A percentile compares a stretch with the other conserved stretches of the same genome.
Conservation (phyloP, 2,329 filamentous ascomycete genomes). For the Fusarium praegraminearum region DNA sequence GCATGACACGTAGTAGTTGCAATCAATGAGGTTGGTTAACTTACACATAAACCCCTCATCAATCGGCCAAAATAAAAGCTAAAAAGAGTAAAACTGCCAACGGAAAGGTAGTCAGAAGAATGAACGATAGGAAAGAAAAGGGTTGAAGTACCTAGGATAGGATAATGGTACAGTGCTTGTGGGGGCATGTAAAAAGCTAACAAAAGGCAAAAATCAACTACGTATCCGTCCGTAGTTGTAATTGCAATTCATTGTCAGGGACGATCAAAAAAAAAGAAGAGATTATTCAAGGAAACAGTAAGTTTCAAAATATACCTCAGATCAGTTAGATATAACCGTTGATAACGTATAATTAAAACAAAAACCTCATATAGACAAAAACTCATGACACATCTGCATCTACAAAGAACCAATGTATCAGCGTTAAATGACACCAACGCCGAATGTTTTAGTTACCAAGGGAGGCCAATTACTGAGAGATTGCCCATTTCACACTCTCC, state of each 20-base stretch:
- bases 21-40: neutral
- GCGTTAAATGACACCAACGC: conserved; percentile 2
- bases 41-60: neutral
- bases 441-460: conserved; percentile 50
- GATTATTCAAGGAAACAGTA: conserved; percentile 16
- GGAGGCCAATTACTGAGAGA: conserved; percentile 33
- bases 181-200: conserved; percentile 25
- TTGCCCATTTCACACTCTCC: conserved; percentile 8
- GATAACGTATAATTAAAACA: neutral
- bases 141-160: conserved; percentile 12
- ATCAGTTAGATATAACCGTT: conserved; percentile 2
- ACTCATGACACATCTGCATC: neutral
- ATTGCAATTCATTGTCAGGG: conserved; percentile 28
- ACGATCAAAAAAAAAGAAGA: conserved; percentile 8
- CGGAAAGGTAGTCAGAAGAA: neutral
- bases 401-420: neutral
- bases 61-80: neutral
- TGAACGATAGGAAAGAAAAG: conserved; percentile 18
- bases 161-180: conserved; percentile 4
- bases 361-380: neutral
- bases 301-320: neutral
- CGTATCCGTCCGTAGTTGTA: conserved; percentile 7
- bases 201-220: conserved; percentile 33
- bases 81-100: neutral
- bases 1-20: conserved; percentile 10